phyloP scores from a whole-genome alignment of 768 basidiomycete genomes.

The Phanerodontia chrysosporium region DNA sequence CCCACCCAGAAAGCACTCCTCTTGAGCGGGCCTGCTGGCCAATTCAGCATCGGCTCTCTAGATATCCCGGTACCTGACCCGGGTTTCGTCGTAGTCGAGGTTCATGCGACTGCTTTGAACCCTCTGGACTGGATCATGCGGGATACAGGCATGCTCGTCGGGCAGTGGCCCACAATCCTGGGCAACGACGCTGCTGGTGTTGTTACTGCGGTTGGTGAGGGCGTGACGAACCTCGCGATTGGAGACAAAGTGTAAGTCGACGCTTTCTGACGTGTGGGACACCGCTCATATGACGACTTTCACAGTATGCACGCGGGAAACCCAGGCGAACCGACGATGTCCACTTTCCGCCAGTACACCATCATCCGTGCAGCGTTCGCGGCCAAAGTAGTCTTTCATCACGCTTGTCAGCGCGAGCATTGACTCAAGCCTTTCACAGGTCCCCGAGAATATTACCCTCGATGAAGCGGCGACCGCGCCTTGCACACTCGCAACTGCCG shows the following conservation, averaged over 20 bases:
- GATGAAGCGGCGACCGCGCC: constrained; percentile 11
- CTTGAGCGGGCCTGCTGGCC: not conserved
- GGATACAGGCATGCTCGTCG: not conserved
- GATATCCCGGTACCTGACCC: constrained; percentile 7
- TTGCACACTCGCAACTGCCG: constrained; percentile 1
- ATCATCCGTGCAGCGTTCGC: constrained; percentile 8
- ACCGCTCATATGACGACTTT: not conserved
- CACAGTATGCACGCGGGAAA: constrained; percentile 10
- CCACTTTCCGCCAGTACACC: constrained; percentile 10
- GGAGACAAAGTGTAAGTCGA: constrained; percentile 25
- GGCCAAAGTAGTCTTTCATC: not conserved
- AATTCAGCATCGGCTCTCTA: not conserved
- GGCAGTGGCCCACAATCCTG: constrained; percentile 20
- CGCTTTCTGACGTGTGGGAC: too few species aligned
- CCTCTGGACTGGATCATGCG: constrained; percentile 8
- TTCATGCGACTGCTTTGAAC: constrained; percentile 7
- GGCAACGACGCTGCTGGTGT: constrained; percentile 25
- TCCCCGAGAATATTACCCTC: constrained; percentile 8
- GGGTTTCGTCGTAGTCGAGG: constrained; percentile 13
- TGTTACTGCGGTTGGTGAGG: constrained; percentile 25
- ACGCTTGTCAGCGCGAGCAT: not conserved
- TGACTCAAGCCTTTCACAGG: not conserved
- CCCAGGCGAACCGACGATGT: not conserved
- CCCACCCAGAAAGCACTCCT: not conserved
- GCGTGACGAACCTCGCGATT: constrained; percentile 23